Evolutionary conservation across 331 rosid species (phyloP), one percentile per base, ranked within the genome.

Genomic region (Quercus lobata): DNA sequence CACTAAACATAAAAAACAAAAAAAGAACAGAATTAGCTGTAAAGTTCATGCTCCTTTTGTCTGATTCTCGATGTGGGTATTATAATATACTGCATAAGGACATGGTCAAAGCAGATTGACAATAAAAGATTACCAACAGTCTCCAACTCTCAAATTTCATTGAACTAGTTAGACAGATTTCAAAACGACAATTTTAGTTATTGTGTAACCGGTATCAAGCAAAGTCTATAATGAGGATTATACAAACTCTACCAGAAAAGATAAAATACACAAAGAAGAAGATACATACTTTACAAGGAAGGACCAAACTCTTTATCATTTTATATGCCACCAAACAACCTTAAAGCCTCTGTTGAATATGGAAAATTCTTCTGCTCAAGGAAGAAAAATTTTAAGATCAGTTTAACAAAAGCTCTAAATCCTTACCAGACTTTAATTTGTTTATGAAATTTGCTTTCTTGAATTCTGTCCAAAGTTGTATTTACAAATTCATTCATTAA

Each of bases 291-390:
- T 74, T 58, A 12, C 54, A 74, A 74, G 77, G 53, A 74, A 10
- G 77, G 29, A 54, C 69, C 34, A 74, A 34, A 74, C 54, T 74
- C 77, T 30, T 56, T 29, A 73, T 73, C 77, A 57, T 74, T 57
- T 30, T 57, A 19, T 19, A 17, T 19, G 30, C 54, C 77, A 55
- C 62, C 21, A 54, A 7, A 4, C 27, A 19, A 53, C 76, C 62
- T 41, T 25, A 17, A 27, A 52, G 37, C 24, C n/a, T 53, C 30
- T 73, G 68, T 18, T 18, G 19, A 30, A 73, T 16, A 32, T n/a
- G 12, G 16, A 34, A 46, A 57, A 56, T 15, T 10, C 14, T 29
- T 34, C 68, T 17, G 6, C 27, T 34, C 12, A 56, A 17, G 19
- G 34, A 56, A 56, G 32, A 57, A 74, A 34, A 5, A n/a, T 5